Percentiles rank a stretch among this genome's conserved stretches.
These are phyloP conservation scores for Diaporthe australafricana DNA, from an alignment of 2,329 filamentous ascomycete genomes.

Conservation along the genomic window DNA sequence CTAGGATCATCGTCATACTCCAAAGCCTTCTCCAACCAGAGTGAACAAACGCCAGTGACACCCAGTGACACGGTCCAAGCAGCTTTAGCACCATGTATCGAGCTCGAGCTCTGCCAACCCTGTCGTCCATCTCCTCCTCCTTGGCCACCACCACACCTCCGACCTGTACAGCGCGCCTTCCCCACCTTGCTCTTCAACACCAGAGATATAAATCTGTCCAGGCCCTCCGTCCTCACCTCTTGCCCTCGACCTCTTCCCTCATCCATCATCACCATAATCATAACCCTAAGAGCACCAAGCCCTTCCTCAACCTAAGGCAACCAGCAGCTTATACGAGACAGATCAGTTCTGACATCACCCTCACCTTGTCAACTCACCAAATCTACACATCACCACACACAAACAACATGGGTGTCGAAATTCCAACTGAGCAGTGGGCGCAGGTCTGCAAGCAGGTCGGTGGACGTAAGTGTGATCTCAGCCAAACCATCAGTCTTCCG, in stretches of 20 bases:
- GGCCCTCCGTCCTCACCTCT: background rate
- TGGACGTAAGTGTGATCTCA: conserved; percentile 64
- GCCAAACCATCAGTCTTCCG: conserved; percentile 26
- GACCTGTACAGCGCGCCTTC: conserved; percentile 24
- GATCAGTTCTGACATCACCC: background rate
- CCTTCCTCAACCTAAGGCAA: background rate
- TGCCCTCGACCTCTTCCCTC: conserved; percentile 12
- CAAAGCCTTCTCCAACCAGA: background rate
- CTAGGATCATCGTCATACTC: conserved; percentile 12
- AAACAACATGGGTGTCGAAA: conserved; percentile 58
- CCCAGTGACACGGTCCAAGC: conserved; percentile 2
- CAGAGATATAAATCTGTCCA: conserved; percentile 30
- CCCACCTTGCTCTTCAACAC: conserved; percentile 28
- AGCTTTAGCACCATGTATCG: conserved; percentile 21
- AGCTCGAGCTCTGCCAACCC: conserved; percentile 24
- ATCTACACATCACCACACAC: conserved; percentile 21
- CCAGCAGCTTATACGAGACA: background rate
- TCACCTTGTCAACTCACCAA: conserved; percentile 18
- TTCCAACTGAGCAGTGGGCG: conserved; percentile 90
- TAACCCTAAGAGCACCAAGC: conserved; percentile 16
- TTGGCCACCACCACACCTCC: background rate
- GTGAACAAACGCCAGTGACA: conserved; percentile 1
- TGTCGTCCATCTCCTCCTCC: conserved; percentile 6
- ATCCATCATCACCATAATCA: background rate
- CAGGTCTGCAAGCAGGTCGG: conserved; percentile 88